Conservation (phyloP, 805 yeast species). For the Candida adriatica region DNA sequence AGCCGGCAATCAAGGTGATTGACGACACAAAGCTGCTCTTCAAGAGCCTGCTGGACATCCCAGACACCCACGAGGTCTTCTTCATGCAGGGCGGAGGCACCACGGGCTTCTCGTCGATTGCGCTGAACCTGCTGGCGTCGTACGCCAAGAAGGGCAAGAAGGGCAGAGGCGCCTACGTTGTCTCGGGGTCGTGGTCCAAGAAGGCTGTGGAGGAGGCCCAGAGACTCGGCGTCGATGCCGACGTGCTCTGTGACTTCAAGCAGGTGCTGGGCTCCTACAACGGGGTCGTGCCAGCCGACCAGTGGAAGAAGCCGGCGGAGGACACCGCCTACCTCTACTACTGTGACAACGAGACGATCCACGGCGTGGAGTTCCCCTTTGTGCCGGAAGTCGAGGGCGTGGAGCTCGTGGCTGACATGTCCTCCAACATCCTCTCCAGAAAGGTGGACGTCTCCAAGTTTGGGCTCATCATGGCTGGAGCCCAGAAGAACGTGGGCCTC, state of each 20-base stretch:
- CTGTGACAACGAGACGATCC: conserved; percentile 96
- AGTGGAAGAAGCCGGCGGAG: conserved; percentile 54
- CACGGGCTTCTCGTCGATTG: conserved; percentile 85
- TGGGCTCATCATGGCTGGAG: conserved; percentile 94
- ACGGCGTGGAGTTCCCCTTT: conserved; percentile 73
- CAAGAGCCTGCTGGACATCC: conserved; percentile 59
- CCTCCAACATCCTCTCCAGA: conserved; percentile 84
- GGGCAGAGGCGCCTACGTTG: conserved; percentile 79
- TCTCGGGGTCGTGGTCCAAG: conserved; percentile 93
- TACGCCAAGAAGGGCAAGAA: conserved; percentile 64
- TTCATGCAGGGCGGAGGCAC: conserved; percentile 99
- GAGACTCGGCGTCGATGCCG: conserved; percentile 73
- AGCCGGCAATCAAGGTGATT: conserved; percentile 70
- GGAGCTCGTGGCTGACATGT: conserved; percentile 89
- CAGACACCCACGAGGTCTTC: conserved; percentile 90
- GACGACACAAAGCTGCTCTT: conserved; percentile 69
- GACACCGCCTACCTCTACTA: conserved; percentile 80
- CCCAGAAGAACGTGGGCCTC: conserved; percentile 95
- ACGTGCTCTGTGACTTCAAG: conserved; percentile 61
- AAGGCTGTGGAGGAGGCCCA: conserved; percentile 83
- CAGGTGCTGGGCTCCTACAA: conserved; percentile 50
- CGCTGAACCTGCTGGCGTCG: conserved; percentile 73
- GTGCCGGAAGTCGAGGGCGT: conserved; percentile 52
- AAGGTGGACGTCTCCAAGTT: conserved; percentile 74
- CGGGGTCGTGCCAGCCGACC: conserved; percentile 54